Evolutionary conservation across 2,329 filamentous ascomycete species (phyloP), one percentile per base, ranked within the genome.

Genomic region (Emmonsiellopsis sp.): DNA sequence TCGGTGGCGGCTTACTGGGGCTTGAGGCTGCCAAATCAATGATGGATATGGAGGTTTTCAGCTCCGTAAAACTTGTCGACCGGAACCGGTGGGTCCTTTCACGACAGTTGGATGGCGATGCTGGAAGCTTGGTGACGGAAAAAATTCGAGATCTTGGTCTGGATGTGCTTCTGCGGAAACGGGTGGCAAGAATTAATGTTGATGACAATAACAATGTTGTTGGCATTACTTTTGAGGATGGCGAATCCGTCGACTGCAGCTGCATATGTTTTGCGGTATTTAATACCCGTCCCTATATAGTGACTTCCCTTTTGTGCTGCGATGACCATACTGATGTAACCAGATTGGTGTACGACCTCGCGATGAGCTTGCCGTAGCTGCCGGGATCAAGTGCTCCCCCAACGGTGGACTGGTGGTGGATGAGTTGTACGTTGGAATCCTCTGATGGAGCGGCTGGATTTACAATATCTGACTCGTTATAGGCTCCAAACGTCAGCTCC

Each of bases 1-100:
- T 95, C 3, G 90, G 90, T 26, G 37, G n/a, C 11, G 7, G 90
- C 0, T 70, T 96, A 26, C 77, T 95, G 0, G 90, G 90, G 0
- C 79, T 96, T 0, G 90, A 95, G 71, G 90, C 90, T 2, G 90
- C 89, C 35, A 93, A 95, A 63, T 90, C 90, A 1, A 90, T 95
- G 87, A 85, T 91, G 74, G 89, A 95, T 64, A 74, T 95, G 7
- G 79, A 87, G 61, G 80, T 83, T 50, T 94, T 86, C 64, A 76
- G 79, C 10, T 81, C 82, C 54, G 86, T 95, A 50, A 87, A 84
- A 60, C 74, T 95, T 7, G 82, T 95, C 50, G 91, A 95, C 69
- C 79, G 88, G 51, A 92, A 90, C 63, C 72, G 80, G 60, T 95
- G 89, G 87, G 85, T 95, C 0, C 69, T 95, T 43, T 88, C 86